A percentile compares a stretch with the other conserved stretches of the same genome.
These are phyloP conservation scores for Sporothrix variecibatus DNA, from an alignment of 2,329 filamentous ascomycete genomes.

Conservation along the genomic window DNA sequence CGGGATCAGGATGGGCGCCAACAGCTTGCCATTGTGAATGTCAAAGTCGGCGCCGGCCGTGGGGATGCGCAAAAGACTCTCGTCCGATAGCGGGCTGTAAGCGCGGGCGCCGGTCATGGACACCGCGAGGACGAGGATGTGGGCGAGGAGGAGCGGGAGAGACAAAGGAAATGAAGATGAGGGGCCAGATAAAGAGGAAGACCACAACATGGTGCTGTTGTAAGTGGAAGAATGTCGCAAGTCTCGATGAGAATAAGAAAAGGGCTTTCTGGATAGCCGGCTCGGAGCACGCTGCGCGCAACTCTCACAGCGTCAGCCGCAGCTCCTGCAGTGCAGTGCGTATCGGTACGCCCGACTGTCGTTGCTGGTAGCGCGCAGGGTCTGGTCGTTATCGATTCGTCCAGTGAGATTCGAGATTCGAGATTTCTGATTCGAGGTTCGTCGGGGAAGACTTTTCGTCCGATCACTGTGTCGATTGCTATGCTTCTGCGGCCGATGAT, in stretches of 20 bases:
- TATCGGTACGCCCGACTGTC: slow-evolving; percentile 1
- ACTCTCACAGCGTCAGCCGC: background rate
- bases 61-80: slow-evolving; percentile 70
- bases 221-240: background rate
- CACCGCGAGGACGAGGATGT: slow-evolving; percentile 29
- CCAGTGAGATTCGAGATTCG: background rate
- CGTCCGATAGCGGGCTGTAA: slow-evolving; percentile 67
- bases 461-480: background rate
- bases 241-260: background rate
- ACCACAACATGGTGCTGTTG: slow-evolving; percentile 19
- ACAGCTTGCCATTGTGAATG: slow-evolving; percentile 70
- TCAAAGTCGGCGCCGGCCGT: slow-evolving; percentile 75
- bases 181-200: background rate
- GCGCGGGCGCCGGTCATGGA: slow-evolving; percentile 37
- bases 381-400: background rate
- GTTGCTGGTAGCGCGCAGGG: background rate
- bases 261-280: background rate
- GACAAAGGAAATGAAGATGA: background rate
- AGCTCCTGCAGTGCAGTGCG: background rate
- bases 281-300: background rate
- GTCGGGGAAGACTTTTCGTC: background rate
- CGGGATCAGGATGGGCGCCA: slow-evolving; percentile 83
- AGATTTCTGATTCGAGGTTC: background rate
- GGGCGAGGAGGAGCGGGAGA: slow-evolving; percentile 3
- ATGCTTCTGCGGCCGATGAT: background rate